A percentile compares a stretch with the other conserved stretches of the same genome.
Conservation (phyloP, 2,329 filamentous ascomycete species). For the Diaporthe sp. region DNA sequence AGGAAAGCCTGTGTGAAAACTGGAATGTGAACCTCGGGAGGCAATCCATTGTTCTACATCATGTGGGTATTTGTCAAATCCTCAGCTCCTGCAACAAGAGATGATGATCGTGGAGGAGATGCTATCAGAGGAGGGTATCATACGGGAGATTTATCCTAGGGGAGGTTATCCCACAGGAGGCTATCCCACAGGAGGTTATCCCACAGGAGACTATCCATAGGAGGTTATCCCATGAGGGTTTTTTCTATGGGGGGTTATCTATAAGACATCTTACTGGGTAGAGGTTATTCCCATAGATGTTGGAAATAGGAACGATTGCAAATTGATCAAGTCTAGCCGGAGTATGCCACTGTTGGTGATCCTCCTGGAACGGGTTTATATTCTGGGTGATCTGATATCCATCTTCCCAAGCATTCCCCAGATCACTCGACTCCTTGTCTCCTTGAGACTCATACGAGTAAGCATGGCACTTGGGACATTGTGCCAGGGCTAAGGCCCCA, state of each 20-base stretch:
- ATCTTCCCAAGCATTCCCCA: too few relatives aligned
- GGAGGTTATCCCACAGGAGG: not conserved
- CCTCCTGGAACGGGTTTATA: not conserved
- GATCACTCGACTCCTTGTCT: not conserved
- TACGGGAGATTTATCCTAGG: not conserved
- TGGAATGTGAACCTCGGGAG: not conserved
- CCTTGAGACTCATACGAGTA: too few relatives aligned
- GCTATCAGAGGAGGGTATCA: not conserved
- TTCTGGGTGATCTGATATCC: not conserved
- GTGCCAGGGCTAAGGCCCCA: not conserved
- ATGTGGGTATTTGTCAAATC: not conserved
- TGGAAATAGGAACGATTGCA: not conserved
- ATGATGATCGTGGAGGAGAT: not conserved
- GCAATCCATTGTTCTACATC: too few relatives aligned
- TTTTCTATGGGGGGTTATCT: not conserved
- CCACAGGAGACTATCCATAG: not conserved
- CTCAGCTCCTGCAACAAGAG: not conserved
- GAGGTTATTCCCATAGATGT: too few relatives aligned
- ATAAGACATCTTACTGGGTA: too few relatives aligned
- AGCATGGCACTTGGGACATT: not conserved
- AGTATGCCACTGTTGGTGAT: not conserved
- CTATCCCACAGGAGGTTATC: not conserved
- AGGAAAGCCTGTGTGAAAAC: not conserved
- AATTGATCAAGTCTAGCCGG: not conserved
- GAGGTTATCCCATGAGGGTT: not conserved